Evolutionary conservation across 139 green algal species (phyloP), one percentile per base, ranked within the genome.

Genomic region (Microglena sp.): DNA sequence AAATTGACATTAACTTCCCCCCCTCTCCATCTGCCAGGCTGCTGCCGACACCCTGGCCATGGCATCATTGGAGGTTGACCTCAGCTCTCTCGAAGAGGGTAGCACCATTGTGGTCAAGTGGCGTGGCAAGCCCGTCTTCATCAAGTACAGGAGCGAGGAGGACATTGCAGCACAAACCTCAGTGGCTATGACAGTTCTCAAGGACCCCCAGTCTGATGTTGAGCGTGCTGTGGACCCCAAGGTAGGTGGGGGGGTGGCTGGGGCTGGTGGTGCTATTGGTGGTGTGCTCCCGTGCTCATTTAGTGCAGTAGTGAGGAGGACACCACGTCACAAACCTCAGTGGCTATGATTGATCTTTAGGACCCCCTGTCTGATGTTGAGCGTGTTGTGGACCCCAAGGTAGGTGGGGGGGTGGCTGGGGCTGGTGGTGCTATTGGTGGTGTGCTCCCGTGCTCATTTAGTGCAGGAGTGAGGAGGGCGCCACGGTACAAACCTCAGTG

Each of bases 241-340:
- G 82, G 84, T 90, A 35, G 15, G 55, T 0, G 45, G 27, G 8
- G 26, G 50, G 6, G 6, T 59, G 40, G 40, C 40, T 50, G n/a
- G n/a, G n/a, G n/a, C n/a, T n/a, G n/a, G n/a, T n/a, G n/a, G n/a
- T n/a, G n/a, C n/a, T n/a, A n/a, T n/a, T n/a, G n/a, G n/a, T n/a
- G n/a, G n/a, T n/a, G n/a, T n/a, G n/a, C n/a, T n/a, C 94, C 94
- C 1, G 94, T 99, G 34, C 99, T 99, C 79, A 94, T 99, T 61
- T 77, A 87, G 33, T 75, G 90, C 76, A 79, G 94, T 4, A 94
- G 87, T 24, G 75, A 85, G 21, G 82, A 80, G 15, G 91, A 99
- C 69, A 94, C 99, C 34, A 71, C 66, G 1, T 63, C 82, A 30
- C 88, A 90, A 2, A 82, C 85, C 15, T 58, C 67, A 18, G 86